Evolutionary conservation across 2,329 filamentous ascomycete species (phyloP), one percentile per base, ranked within the genome.

Genomic region (Byssoonygena ceratinophila): DNA sequence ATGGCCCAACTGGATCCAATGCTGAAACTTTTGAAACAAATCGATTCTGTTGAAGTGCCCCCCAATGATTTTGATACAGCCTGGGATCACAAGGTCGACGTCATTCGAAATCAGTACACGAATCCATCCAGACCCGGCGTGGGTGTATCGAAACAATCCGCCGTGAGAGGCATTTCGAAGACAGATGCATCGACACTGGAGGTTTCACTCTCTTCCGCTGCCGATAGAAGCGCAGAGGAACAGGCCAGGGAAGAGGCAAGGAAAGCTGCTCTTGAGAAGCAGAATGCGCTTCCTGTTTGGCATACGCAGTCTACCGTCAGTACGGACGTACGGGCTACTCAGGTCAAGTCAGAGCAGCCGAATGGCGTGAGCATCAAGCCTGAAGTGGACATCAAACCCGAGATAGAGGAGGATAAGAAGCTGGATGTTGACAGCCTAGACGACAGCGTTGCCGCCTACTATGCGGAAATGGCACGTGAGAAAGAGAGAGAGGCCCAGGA

Each of bases 221-320:
- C 68, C 16, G 73, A 76, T 57, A 75, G 74, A 59, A 73, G 65
- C 34, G 73, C 74, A 5, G 72, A 68, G 2, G 74, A 76, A 50
- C 67, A 73, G 46, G 71, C 69, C 1, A 73, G 71, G 39, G 72
- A 75, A 57, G 68, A 69, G 23, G 68, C 71, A 36, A 70, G 71
- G 53, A 75, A 74, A 57, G 70, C 72, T 2, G 70, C 68, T 1
- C 61, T 76, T 40, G 74, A 74, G 55, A 73, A 74, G 54, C 73
- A 76, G 58, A 78, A 77, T 46, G 70, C 71, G 4, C 64, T 77
- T 8, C 75, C 75, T 0, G 71, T 74, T 14, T 78, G 75, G 75
- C 73, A 76, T 57, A 76, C 73, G 6, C 70, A 74, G 46, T 75
- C 72, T 37, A 76, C 74, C 0, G 73, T 76, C 20, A 54, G 47